These are phyloP conservation scores for Pseudogymnoascus sp. DNA, from an alignment of 2,329 filamentous ascomycete genomes.

Conservation along the genomic window DNA sequence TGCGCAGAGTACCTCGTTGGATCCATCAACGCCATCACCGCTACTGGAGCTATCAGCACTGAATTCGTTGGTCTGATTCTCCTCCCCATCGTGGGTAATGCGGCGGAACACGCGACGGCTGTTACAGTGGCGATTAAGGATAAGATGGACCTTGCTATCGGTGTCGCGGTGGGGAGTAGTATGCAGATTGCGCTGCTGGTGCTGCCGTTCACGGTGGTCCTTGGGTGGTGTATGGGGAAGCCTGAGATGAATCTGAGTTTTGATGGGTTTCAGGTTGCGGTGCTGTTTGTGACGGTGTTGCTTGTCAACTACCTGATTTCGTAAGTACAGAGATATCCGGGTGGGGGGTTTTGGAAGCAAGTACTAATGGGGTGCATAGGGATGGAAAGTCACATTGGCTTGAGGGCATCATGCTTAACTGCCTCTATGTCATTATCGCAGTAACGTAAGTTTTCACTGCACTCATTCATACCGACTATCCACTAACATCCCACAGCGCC, in stretches of 20 bases:
- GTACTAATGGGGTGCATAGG: background rate
- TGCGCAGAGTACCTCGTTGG: conserved; percentile 73
- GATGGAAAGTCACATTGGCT: conserved; percentile 79
- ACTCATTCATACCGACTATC: conserved; percentile 39
- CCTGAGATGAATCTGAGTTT: conserved; percentile 60
- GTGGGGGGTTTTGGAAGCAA: background rate
- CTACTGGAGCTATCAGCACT: conserved; percentile 60
- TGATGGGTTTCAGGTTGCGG: conserved; percentile 77
- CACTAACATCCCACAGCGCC: background rate
- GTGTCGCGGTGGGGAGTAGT: conserved; percentile 72
- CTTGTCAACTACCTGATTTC: conserved; percentile 75
- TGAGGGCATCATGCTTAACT: conserved; percentile 64
- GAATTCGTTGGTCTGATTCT: conserved; percentile 74
- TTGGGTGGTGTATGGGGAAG: conserved; percentile 67
- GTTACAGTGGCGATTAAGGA: conserved; percentile 71
- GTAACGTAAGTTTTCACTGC: conserved; percentile 41
- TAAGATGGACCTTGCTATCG: conserved; percentile 70
- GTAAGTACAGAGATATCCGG: conserved; percentile 16
- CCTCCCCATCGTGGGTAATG: conserved; percentile 74
- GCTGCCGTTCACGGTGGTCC: conserved; percentile 69
- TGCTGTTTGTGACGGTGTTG: conserved; percentile 73
- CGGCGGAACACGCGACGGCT: conserved; percentile 73
- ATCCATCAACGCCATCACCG: conserved; percentile 65
- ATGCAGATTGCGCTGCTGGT: conserved; percentile 78
- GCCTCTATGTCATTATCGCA: conserved; percentile 72